Evolutionary conservation across 306 rosid species (phyloP), one percentile per base, ranked within the genome.

Genomic region (Datisca glomerata): DNA sequence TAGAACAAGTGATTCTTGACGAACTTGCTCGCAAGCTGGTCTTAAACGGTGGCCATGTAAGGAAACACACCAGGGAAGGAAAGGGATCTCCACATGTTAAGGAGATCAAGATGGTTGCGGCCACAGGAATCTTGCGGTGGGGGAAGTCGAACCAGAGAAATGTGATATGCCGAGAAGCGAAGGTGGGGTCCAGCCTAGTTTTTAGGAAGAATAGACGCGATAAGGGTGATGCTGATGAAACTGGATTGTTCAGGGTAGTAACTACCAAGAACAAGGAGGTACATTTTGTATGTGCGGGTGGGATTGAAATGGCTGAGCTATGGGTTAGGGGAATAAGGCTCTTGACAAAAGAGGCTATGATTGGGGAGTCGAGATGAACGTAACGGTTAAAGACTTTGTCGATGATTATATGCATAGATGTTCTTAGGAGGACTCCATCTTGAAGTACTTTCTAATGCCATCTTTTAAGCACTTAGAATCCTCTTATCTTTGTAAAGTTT

Each of bases 311-410:
- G 50, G 94, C 97, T 7, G 61, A 72, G 65, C 79, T 87, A 19
- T 87, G 94, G 93, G 94, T 83, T 42, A 79, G 96, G 45, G 96
- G 97, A 5, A 83, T 87, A 32, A 76, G 63, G 58, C 71, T 87
- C 46, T 69, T 82, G 38, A 74, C 85, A 2, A 65, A 38, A 60
- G 93, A 74, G 52, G 82, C 80, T 33, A 13, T 13, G 24, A 51
- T 51, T 49, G 57, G 51, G 23, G 47, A 58, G 60, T 32, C 18
- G 48, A 46, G 24, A 63, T 43, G 12, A n/a, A 35, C 29, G 18
- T 65, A 38, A 59, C 35, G 50, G 34, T 34, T 15, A n/a, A 49
- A 25, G 47, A 17, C 39, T 57, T 42, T 24, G 10, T 51, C 49
- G 55, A 13, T 51, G 21, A 11, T 49, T 45, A 58, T 64, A 49